Percentiles rank a stretch among this genome's conserved stretches.
Evolutionary conservation across 2,329 filamentous ascomycete genomes (phyloP).

Genomic region (Hypoxylon sp.): DNA sequence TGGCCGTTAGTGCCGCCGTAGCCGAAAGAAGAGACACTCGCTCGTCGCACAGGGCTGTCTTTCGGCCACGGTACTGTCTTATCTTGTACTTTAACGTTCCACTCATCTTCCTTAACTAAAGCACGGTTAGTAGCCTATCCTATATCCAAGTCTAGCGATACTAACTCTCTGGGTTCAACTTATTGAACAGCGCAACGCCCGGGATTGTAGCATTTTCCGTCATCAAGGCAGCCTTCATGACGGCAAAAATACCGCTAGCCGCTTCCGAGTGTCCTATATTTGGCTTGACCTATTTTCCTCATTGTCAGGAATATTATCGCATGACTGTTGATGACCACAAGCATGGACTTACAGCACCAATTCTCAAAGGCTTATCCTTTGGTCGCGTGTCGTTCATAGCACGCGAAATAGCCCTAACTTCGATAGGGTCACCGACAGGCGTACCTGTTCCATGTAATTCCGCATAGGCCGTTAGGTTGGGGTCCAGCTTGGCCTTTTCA

Average conservation of each 20-base stretch:
- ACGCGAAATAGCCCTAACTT: constrained; percentile 43
- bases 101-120: constrained; percentile 31
- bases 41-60: constrained; percentile 31
- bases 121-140: neutral
- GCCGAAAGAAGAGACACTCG: constrained; percentile 45
- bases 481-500: constrained; percentile 45
- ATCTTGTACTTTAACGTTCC: constrained; percentile 37
- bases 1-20: constrained; percentile 47
- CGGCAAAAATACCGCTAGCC: constrained; percentile 45
- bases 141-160: neutral
- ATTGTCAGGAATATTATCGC: neutral
- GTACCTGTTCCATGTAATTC: constrained; percentile 52
- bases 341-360: constrained; percentile 37
- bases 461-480: constrained; percentile 44
- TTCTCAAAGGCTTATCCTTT: constrained; percentile 37
- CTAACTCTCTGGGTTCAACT: constrained; percentile 42
- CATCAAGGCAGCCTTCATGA: constrained; percentile 47
- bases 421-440: constrained; percentile 49
- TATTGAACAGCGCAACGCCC: constrained; percentile 35
- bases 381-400: constrained; percentile 44
- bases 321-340: neutral
- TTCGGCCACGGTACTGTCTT: constrained; percentile 43
- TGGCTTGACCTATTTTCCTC: constrained; percentile 33
- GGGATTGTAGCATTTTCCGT: constrained; percentile 42
- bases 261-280: constrained; percentile 50